These are phyloP conservation scores for Chara braunii DNA, from an alignment of 139 green algal species.

Conservation along the genomic window DNA sequence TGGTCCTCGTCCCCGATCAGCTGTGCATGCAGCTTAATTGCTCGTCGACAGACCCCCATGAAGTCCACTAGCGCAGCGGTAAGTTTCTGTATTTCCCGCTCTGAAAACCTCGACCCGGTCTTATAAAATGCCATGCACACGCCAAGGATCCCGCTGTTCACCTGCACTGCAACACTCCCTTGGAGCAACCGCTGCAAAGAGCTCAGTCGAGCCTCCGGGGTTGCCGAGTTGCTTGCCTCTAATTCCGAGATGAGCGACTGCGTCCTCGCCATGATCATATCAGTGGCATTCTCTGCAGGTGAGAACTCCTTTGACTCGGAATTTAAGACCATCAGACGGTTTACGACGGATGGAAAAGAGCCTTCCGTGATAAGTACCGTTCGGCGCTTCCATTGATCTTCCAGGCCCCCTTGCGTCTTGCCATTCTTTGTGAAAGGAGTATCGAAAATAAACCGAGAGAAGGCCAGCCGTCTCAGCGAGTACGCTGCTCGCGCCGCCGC, in stretches of 20 bases:
- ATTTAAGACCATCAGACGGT: slow-evolving; percentile 14
- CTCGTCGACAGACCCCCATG: slow-evolving; percentile 29
- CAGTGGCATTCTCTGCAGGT: slow-evolving; percentile 25
- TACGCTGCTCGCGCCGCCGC: not conserved
- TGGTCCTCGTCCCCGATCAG: slow-evolving; percentile 16
- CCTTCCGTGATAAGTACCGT: slow-evolving; percentile 26
- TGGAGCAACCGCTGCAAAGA: slow-evolving; percentile 37
- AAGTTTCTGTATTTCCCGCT: slow-evolving; percentile 19
- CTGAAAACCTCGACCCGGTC: not conserved
- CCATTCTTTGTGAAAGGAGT: slow-evolving; percentile 36
- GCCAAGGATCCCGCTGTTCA: slow-evolving; percentile 37
- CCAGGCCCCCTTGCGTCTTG: slow-evolving; percentile 26
- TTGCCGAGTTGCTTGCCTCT: not conserved
- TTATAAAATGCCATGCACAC: slow-evolving; percentile 34
- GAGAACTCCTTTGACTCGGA: slow-evolving; percentile 25
- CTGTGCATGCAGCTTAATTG: slow-evolving; percentile 19
- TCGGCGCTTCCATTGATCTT: slow-evolving; percentile 40
- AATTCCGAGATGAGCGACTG: slow-evolving; percentile 28
- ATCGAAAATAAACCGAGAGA: slow-evolving; percentile 30
- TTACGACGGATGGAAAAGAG: slow-evolving; percentile 28
- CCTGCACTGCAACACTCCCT: slow-evolving; percentile 37
- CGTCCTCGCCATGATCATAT: slow-evolving; percentile 24
- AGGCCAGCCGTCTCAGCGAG: not conserved
- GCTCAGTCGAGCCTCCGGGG: slow-evolving; percentile 9
- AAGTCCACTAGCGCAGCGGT: slow-evolving; percentile 21